A percentile compares a stretch with the other conserved stretches of the same genome.
Evolutionary conservation across 139 green algal species (phyloP).

Genomic region (Microglena sp.): DNA sequence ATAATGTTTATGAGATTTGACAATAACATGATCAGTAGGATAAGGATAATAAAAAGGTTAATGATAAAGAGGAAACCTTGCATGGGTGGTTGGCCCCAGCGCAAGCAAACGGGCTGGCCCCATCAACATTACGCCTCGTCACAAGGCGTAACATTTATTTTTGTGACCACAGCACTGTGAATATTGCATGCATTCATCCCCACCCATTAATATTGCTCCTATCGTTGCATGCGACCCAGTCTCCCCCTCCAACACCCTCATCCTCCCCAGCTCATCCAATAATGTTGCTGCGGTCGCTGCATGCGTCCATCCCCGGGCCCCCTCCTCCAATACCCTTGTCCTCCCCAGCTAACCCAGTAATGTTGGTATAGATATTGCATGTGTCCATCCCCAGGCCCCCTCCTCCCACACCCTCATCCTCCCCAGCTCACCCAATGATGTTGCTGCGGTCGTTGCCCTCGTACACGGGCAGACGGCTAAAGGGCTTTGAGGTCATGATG

Average conservation of each 20-base stretch:
- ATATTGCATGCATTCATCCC: too few relatives aligned
- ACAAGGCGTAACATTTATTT: too few relatives aligned
- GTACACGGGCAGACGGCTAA: conserved; percentile 18
- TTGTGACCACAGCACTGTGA: too few relatives aligned
- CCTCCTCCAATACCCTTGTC: background rate
- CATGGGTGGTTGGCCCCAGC: too few relatives aligned
- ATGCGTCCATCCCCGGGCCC: background rate
- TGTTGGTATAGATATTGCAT: background rate
- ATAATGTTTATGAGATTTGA: too few relatives aligned
- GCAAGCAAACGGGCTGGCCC: too few relatives aligned
- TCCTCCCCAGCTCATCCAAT: background rate
- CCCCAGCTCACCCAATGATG: conserved; percentile 12
- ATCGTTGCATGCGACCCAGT: too few relatives aligned
- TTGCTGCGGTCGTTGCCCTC: conserved; percentile 7
- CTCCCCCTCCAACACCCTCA: background rate
- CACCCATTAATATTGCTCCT: too few relatives aligned
- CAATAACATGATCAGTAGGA: too few relatives aligned
- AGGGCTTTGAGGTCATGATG: conserved; percentile 40
- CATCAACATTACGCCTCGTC: too few relatives aligned
- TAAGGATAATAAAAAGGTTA: too few relatives aligned
- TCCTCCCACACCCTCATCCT: background rate
- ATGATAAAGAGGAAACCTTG: too few relatives aligned
- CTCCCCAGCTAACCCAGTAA: background rate
- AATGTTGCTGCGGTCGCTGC: background rate
- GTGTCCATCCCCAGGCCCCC: background rate